Conservation (phyloP, 2,329 filamentous ascomycete species). For the Fusarium guadeloupense region DNA sequence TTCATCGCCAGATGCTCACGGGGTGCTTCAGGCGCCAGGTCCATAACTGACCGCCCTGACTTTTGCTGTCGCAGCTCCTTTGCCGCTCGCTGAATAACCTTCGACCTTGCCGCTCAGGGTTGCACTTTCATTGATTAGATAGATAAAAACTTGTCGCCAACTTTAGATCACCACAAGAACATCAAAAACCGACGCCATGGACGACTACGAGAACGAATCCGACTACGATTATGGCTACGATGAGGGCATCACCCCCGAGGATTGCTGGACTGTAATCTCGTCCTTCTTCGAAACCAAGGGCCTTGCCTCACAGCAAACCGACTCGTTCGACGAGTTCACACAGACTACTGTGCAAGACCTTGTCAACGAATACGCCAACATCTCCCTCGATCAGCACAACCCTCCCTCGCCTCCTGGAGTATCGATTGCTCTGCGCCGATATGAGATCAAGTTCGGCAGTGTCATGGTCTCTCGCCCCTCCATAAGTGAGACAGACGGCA, state of each 20-base stretch:
- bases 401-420: constrained; percentile 79
- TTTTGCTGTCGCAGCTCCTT: constrained; percentile 36
- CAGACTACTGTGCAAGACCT: constrained; percentile 93
- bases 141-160: constrained; percentile 9
- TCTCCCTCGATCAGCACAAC: constrained; percentile 93
- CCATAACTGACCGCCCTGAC: constrained; percentile 46
- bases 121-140: constrained; percentile 15
- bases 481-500: constrained; percentile 92
- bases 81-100: constrained; percentile 32
- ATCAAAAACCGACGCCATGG: constrained; percentile 53
- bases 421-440: constrained; percentile 86
- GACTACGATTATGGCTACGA: constrained; percentile 77
- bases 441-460: constrained; percentile 93
- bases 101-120: constrained; percentile 14
- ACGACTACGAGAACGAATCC: constrained; percentile 65
- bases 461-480: constrained; percentile 90
- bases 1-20: constrained; percentile 45
- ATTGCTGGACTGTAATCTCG: constrained; percentile 98
- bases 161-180: background rate
- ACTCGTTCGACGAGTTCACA: constrained; percentile 98
- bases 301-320: constrained; percentile 94
- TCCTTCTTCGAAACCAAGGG: constrained; percentile 97
- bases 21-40: constrained; percentile 48
- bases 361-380: constrained; percentile 88
- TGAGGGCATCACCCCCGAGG: constrained; percentile 87